Conservation (phyloP, 1,284 basidiomycete species). For the Melampsora larici-populina region DNA sequence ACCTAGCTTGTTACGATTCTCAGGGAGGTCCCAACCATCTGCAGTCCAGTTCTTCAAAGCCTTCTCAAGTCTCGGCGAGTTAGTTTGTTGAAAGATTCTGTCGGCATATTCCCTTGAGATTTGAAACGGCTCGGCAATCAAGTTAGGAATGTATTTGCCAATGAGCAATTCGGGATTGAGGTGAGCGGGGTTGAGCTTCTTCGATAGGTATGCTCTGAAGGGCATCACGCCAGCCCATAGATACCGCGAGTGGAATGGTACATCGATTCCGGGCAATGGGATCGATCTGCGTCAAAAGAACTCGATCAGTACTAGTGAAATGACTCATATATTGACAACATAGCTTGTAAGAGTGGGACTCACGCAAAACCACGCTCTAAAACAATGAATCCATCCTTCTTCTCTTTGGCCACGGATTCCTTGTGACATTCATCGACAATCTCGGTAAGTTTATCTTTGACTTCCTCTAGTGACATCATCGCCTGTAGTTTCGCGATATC, state of each 20-base stretch:
- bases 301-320: too few relatives aligned
- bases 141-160: constrained; percentile 94
- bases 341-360: constrained; percentile 51
- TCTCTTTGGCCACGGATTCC: constrained; percentile 69
- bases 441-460: constrained; percentile 84
- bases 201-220: constrained; percentile 90
- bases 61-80: constrained; percentile 75
- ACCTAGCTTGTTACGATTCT: constrained; percentile 84
- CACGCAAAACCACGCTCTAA: constrained; percentile 85
- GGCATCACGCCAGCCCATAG: constrained; percentile 98
- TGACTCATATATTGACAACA: not conserved
- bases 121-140: constrained; percentile 90
- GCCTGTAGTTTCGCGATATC: constrained; percentile 88
- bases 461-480: constrained; percentile 76
- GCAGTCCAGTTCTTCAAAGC: constrained; percentile 89
- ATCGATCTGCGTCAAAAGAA: constrained; percentile 59
- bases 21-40: constrained; percentile 76
- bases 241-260: constrained; percentile 98
- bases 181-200: constrained; percentile 89
- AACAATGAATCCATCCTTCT: constrained; percentile 77
- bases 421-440: constrained; percentile 82
- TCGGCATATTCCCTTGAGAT: constrained; percentile 86
- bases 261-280: constrained; percentile 93
- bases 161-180: constrained; percentile 88
- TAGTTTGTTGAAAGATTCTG: constrained; percentile 89